phyloP scores from a whole-genome alignment of 192 early-diverging fungal species.

The Anaeromyces robustus region DNA sequence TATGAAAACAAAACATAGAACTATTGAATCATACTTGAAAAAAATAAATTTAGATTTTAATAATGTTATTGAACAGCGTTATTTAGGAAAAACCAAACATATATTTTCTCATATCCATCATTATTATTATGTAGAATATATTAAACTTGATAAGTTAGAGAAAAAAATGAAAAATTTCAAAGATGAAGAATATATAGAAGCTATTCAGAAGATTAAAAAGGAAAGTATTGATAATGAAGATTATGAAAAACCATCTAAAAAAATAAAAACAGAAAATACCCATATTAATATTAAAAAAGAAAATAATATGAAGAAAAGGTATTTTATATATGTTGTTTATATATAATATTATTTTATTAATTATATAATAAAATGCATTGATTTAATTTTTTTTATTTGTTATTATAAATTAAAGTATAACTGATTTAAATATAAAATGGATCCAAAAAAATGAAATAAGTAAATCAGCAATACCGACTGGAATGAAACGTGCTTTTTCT shows the following conservation, averaged over 20 bases:
- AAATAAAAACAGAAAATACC: neutral
- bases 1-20: neutral
- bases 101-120: neutral
- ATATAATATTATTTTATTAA: no score
- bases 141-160: neutral
- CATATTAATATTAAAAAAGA: no score
- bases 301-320: no score
- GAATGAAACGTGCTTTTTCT: neutral
- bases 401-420: neutral
- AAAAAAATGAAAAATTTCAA: neutral
- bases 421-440: neutral
- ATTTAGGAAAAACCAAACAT: neutral
- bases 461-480: neutral
- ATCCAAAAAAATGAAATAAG: neutral
- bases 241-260: neutral
- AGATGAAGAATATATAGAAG: neutral
- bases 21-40: neutral
- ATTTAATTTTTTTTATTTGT: no score
- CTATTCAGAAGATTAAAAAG: neutral
- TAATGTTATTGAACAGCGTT: neutral
- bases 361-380: no score
- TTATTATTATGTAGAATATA: neutral
- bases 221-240: neutral
- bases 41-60: neutral
- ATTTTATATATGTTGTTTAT: no score